phyloP scores from a whole-genome alignment of 2,329 filamentous ascomycete genomes.

The Fonsecaea monophora region DNA sequence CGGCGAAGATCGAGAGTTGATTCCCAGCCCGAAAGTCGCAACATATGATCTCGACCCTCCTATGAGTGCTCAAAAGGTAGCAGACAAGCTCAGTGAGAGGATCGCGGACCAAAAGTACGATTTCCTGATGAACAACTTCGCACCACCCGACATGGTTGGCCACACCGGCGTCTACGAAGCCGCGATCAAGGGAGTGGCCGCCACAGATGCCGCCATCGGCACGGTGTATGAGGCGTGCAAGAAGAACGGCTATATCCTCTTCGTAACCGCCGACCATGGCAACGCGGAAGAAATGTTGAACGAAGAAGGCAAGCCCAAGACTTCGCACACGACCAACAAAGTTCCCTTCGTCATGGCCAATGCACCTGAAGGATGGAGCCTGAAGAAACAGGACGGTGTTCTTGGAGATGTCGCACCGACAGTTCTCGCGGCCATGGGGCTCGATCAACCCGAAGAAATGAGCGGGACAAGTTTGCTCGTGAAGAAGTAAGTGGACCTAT shows the following conservation, averaged over 20 bases:
- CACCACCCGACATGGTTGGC: conserved; percentile 98
- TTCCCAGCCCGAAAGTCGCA: conserved; percentile 90
- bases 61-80: conserved; percentile 93
- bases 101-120: conserved; percentile 85
- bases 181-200: conserved; percentile 79
- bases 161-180: conserved; percentile 98
- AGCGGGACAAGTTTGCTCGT: conserved; percentile 82
- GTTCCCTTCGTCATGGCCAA: conserved; percentile 99
- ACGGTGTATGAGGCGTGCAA: conserved; percentile 92
- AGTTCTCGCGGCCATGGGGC: conserved; percentile 85
- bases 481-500: conserved; percentile 59
- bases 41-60: conserved; percentile 95
- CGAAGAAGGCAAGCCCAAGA: conserved; percentile 95
- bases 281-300: conserved; percentile 99
- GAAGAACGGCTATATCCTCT: conserved; percentile 88
- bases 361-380: conserved; percentile 83
- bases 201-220: conserved; percentile 93
- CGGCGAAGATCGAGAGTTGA: conserved; percentile 89
- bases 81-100: conserved; percentile 86
- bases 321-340: conserved; percentile 96
- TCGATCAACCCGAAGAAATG: conserved; percentile 91
- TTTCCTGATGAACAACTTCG: conserved; percentile 99
- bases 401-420: conserved; percentile 98
- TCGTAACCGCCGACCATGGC: conserved; percentile 95
- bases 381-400: conserved; percentile 86